Evolutionary conservation across 176 grass and related monocot genomes (phyloP), one percentile per base, ranked within the genome.

Genomic region (Eleusine indica): DNA sequence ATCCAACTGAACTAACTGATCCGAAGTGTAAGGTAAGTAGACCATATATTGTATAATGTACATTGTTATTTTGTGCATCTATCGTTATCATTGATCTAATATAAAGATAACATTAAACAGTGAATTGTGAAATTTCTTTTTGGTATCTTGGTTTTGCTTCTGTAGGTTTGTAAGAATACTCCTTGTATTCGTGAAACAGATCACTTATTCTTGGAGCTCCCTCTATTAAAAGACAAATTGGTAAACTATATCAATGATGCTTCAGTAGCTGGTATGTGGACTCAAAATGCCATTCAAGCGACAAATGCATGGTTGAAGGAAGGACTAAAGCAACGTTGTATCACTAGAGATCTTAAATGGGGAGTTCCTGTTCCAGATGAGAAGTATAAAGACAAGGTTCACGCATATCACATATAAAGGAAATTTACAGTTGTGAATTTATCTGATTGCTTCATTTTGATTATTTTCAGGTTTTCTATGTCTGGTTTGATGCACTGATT

Each of bases 401-500:
- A 51, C 15, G 22, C 32, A 78, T 64, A 46, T 80, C 37, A 46
- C 12, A 70, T 81, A 54, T 15, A 40, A 21, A 78, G 22, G 39
- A 44, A 35, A 68, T 61, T 11, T 79, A 9, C 57, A 83, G 18
- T 68, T 29, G 25, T 74, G 60, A 41, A 68, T 86, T 73, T 68
- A 61, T 73, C 42, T 30, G 39, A 51, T 82, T n/a, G 8, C 42
- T 49, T 22, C 52, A 19, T 68, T 66, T 66, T 80, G 47, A 82
- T 83, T 76, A 39, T 88, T 81, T 80, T 68, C 32, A 98, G 96
- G 96, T 98, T 25, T 98, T 98, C 80, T 98, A 98, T 87, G 96
- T 98, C 73, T 98, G 96, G 96, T 98, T 98, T 91, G 96, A 98
- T 94, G 96, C 96, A 28, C 93, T 93, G 12, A 98, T 98, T 78